These are phyloP conservation scores for Vaccinium vitisidaea DNA, from an alignment of 148 eudicot genomes.

Conservation along the genomic window DNA sequence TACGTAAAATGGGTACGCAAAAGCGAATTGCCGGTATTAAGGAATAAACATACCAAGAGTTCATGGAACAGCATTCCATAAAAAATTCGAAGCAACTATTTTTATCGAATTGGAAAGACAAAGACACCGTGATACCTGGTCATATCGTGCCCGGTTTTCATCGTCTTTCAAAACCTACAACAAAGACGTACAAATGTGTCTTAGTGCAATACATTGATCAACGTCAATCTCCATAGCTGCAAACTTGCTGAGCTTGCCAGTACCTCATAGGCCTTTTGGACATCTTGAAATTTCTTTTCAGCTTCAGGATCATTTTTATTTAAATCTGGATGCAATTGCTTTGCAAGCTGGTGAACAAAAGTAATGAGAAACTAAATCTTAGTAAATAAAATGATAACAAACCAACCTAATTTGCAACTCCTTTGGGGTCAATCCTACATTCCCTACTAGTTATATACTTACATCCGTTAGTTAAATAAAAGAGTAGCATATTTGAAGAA, in stretches of 20 bases:
- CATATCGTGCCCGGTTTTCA: slow-evolving; percentile 74
- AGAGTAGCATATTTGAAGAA: background rate
- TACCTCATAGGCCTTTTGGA: slow-evolving; percentile 93
- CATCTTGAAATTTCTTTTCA: slow-evolving; percentile 84
- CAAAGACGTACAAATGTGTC: background rate
- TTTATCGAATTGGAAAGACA: background rate
- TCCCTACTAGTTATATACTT: no score
- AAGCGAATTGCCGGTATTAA: background rate
- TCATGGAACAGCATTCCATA: background rate
- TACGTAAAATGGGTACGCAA: background rate
- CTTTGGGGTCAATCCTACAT: no score
- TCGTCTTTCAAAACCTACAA: slow-evolving; percentile 86
- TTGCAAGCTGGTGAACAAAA: slow-evolving; percentile 60
- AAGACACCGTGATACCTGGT: slow-evolving; percentile 54
- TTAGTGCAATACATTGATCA: background rate
- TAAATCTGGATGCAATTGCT: slow-evolving; percentile 90
- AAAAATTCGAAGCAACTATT: background rate
- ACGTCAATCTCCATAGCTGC: background rate
- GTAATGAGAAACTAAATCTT: background rate
- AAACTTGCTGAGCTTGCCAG: background rate
- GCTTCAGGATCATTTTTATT: slow-evolving; percentile 94
- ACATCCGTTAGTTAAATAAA: background rate
- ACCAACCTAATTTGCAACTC: background rate
- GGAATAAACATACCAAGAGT: background rate
- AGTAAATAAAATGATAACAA: background rate